Conservation (phyloP, 192 early-diverging fungal genomes). For the Chytriomyces confervae region DNA sequence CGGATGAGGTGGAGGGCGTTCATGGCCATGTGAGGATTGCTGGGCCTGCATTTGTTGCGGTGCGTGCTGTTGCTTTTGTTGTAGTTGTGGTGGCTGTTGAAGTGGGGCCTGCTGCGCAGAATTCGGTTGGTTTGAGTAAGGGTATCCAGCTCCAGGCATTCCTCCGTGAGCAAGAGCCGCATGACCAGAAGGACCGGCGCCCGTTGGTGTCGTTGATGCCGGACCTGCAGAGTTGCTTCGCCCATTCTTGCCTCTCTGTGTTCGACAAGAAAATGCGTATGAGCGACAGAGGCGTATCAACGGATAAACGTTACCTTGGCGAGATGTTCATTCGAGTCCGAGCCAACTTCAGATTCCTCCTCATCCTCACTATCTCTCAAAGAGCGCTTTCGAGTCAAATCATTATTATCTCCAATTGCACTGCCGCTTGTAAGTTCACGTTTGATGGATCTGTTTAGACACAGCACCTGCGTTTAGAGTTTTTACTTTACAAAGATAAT, state of each 20-base stretch:
- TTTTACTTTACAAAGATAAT: neutral
- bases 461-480: neutral
- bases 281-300: no score
- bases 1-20: neutral
- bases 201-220: neutral
- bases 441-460: neutral
- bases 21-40: neutral
- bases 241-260: no score
- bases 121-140: conserved; percentile 1
- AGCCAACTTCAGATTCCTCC: conserved; percentile 19
- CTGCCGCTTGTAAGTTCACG: neutral
- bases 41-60: conserved; percentile 2
- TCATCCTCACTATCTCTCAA: conserved; percentile 28
- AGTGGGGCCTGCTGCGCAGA: neutral
- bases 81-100: conserved; percentile 13
- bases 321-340: conserved; percentile 24
- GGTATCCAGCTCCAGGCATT: neutral
- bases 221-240: no score
- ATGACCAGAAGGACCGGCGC: neutral
- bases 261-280: no score
- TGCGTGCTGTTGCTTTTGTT: conserved; percentile 6
- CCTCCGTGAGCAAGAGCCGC: neutral
- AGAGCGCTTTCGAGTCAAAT: conserved; percentile 2
- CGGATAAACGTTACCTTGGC: neutral
- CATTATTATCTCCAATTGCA: neutral